Base-by-base conservation (phyloP, 192 early-diverging fungal genomes). In the Kappamyces sp. region DNA sequence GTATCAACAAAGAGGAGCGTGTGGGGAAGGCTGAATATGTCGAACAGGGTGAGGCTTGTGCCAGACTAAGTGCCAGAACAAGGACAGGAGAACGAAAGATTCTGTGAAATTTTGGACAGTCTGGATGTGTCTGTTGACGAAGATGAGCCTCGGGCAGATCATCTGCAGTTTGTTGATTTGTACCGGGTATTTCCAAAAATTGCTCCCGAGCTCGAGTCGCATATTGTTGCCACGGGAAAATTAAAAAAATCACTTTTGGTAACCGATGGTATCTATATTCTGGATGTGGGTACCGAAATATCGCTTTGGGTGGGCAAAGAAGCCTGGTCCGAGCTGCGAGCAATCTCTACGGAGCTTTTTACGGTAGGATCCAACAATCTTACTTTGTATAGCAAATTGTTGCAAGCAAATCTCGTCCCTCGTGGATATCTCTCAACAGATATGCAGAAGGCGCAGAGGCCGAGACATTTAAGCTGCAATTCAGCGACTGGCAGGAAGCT, bases 401-500 rank as follows among this genome's bases (percentile, higher is more conserved):
- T 23, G 62, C 65, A 15, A n/a, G 65, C 34, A 37, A 59, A 12
- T 39, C 55, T 6, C 54, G 78, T 1, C 78, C 78, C 0, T 40
- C 43, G n/a, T 78, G 74, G 74, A 55, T 78, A 0, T 62, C 41
- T 42, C 65, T 80, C 9, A 42, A 73, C 49, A 64, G 61, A 12
- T 57, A 58, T 9, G 63, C 61, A 0, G 66, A 80, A 36, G 61
- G 36, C 13, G 42, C 66, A 34, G 78, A 80, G 51, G 51, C 70
- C 3, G 75, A 77, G 55, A 55, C 72, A n/a, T 80, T 80, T 52
- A 80, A 75, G 48, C 58, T 75, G 3, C 58, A 71, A 41, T 80
- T 80, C 52, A 23, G 62, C 5, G 78, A 80, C 52, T 80, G 75
- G 75, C 63, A 73, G 31, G 13, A 60, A 35, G 39, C 41, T 62